Conservation (phyloP, 345 rosid species). For the Populus davidiana region DNA sequence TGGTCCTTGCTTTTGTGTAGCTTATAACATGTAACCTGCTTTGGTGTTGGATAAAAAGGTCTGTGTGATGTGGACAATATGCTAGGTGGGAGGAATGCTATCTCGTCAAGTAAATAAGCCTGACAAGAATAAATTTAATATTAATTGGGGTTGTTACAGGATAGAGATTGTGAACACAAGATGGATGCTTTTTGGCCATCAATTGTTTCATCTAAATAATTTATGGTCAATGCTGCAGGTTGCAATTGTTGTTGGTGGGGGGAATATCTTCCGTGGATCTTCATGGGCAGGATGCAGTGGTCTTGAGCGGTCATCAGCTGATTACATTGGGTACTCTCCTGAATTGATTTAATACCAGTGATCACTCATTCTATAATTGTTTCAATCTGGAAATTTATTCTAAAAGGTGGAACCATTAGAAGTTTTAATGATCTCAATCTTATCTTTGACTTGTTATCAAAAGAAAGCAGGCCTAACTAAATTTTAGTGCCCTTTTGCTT, state of each 20-base stretch:
- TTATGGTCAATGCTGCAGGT: constrained; percentile 44
- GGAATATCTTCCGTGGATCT: constrained; percentile 89
- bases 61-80: background rate
- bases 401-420: background rate
- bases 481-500: background rate
- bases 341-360: background rate
- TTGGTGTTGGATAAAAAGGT: background rate
- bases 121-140: background rate
- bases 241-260: constrained; percentile 95
- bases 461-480: background rate
- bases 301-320: constrained; percentile 98
- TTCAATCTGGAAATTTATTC: background rate
- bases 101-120: background rate
- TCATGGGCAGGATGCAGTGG: constrained; percentile 94
- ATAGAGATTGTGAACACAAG: background rate
- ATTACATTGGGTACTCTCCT: constrained; percentile 73
- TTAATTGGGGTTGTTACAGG: background rate
- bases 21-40: no score
- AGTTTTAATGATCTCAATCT: background rate
- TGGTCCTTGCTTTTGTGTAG: no score
- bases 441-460: background rate
- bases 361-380: background rate
- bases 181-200: constrained; percentile 7
- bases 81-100: background rate
- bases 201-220: background rate